These are phyloP conservation scores for Gossypium stocksii DNA, from an alignment of 345 rosid genomes.

Conservation along the genomic window DNA sequence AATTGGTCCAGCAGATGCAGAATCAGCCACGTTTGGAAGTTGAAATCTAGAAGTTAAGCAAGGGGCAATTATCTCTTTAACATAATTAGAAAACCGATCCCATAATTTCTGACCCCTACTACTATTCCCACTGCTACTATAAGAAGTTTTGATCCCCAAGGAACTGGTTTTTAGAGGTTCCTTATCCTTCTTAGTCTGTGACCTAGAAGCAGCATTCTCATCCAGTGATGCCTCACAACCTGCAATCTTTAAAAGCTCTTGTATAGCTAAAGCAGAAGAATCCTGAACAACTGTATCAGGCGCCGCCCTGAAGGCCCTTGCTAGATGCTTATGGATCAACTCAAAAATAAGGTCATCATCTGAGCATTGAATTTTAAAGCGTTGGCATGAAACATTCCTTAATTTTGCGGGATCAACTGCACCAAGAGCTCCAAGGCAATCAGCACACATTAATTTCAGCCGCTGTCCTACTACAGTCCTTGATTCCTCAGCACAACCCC, in stretches of 20 bases:
- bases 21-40: slow-evolving; percentile 80
- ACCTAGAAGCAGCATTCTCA: slow-evolving; percentile 49
- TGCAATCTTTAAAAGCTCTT: slow-evolving; percentile 88
- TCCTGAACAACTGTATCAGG: slow-evolving; percentile 90
- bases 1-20: slow-evolving; percentile 65
- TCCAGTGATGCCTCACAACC: slow-evolving; percentile 95
- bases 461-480: slow-evolving; percentile 85
- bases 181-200: slow-evolving; percentile 33
- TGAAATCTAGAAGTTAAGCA: slow-evolving; percentile 93
- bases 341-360: slow-evolving; percentile 98
- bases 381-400: slow-evolving; percentile 58
- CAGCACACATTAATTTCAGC: slow-evolving; percentile 86
- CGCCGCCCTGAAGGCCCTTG: slow-evolving; percentile 97
- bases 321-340: slow-evolving; percentile 85
- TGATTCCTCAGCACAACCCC: slow-evolving; percentile 98
- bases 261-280: slow-evolving; percentile 98
- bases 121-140: slow-evolving; percentile 37
- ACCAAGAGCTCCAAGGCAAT: slow-evolving; percentile 93
- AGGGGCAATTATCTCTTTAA: slow-evolving; percentile 94
- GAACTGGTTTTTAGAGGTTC: slow-evolving; percentile 26
- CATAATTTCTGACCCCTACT: slow-evolving; percentile 85
- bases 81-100: slow-evolving; percentile 88
- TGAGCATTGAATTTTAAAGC: slow-evolving; percentile 94
- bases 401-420: slow-evolving; percentile 98
- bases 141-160: slow-evolving; percentile 31